Conservation (phyloP, 306 rosid species). For the Trifolium dubium region DNA sequence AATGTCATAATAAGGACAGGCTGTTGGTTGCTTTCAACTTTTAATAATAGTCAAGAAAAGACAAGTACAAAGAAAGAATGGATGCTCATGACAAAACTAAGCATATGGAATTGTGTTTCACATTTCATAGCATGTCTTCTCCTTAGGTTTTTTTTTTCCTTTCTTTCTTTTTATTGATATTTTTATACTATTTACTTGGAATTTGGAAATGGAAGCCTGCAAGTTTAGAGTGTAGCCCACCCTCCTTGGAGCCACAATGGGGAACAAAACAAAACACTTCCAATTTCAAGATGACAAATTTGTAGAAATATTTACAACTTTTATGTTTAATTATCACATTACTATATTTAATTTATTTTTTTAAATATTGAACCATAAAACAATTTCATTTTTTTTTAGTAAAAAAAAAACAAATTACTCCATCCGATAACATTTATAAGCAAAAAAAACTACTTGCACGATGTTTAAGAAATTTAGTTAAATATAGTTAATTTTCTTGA, state of each 20-base stretch:
- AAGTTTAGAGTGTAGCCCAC: constrained; percentile 38
- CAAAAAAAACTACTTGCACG: too few relatives aligned
- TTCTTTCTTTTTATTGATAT: neutral
- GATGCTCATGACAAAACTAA: constrained; percentile 66
- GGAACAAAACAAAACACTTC: constrained; percentile 40
- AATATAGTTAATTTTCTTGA: too few relatives aligned
- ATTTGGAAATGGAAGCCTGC: constrained; percentile 15
- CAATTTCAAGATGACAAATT: constrained; percentile 33
- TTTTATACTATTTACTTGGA: constrained; percentile 5
- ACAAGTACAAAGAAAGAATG: constrained; percentile 75
- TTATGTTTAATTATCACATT: neutral
- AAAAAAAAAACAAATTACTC: too few relatives aligned
- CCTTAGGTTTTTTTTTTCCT: constrained; percentile 39
- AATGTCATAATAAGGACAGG: constrained; percentile 61
- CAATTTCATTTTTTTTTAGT: too few relatives aligned
- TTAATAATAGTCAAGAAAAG: constrained; percentile 54
- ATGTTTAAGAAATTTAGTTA: too few relatives aligned
- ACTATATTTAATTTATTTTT: too few relatives aligned
- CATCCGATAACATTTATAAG: too few relatives aligned
- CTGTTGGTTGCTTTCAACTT: constrained; percentile 84
- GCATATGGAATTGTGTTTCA: constrained; percentile 94
- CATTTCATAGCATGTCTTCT: constrained; percentile 85
- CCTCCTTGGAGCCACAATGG: constrained; percentile 41
- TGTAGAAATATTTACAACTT: neutral
- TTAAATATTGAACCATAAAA: too few relatives aligned